Percentiles rank a stretch among this genome's conserved stretches.
Evolutionary conservation across 2,329 filamentous ascomycete genomes (phyloP).

Genomic region (Alternaria sp.): DNA sequence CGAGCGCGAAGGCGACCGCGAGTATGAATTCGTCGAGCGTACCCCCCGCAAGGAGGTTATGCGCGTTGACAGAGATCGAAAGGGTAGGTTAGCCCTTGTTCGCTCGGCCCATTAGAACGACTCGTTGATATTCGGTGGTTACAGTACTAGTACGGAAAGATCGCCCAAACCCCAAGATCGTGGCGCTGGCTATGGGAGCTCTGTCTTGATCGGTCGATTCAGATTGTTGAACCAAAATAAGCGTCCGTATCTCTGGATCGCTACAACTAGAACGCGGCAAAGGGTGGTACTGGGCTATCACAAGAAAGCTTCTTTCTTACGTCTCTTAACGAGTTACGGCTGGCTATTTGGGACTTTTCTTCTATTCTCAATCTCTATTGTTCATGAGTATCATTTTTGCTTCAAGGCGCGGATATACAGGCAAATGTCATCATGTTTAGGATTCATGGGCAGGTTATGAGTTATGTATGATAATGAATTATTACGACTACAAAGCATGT

Average conservation of each 20-base stretch:
- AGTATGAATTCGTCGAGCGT: constrained; percentile 70
- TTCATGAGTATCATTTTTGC: neutral
- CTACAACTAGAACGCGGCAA: neutral
- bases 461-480: constrained; percentile 11
- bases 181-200: constrained; percentile 39
- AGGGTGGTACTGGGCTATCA: neutral
- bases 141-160: constrained; percentile 43
- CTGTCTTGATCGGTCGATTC: constrained; percentile 4
- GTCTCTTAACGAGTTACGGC: neutral
- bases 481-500: neutral
- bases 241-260: neutral
- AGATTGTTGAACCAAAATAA: neutral
- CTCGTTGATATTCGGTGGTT: constrained; percentile 46
- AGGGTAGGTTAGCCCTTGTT: constrained; percentile 93
- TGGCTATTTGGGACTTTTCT: neutral
- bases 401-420: constrained; percentile 11
- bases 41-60: constrained; percentile 62
- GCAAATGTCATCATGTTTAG: constrained; percentile 6
- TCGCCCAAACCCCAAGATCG: constrained; percentile 52
- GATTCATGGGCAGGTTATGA: neutral
- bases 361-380: constrained; percentile 6
- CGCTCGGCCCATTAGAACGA: constrained; percentile 68
- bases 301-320: neutral
- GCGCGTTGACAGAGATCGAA: constrained; percentile 86
- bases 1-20: constrained; percentile 63